A percentile compares a stretch with the other conserved stretches of the same genome.
Conservation (phyloP, 2,329 filamentous ascomycete species). For the Capronia coronata region DNA sequence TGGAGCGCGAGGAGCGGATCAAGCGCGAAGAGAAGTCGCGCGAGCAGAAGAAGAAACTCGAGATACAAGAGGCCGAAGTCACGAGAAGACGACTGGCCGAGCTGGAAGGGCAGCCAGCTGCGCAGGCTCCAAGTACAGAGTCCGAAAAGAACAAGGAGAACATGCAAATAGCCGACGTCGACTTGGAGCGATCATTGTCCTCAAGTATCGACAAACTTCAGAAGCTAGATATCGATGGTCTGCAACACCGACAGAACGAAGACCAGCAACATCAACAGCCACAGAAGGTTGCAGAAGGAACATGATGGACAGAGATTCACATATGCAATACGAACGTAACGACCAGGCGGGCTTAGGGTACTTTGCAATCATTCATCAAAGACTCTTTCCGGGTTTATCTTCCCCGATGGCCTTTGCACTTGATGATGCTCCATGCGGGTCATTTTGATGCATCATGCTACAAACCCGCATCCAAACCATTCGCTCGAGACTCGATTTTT, state of each 20-base stretch:
- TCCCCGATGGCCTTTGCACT: too few relatives aligned
- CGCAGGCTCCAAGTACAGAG: constrained; percentile 2
- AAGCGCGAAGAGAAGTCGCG: constrained; percentile 47
- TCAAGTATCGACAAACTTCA: constrained; percentile 24
- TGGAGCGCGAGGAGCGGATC: constrained; percentile 59
- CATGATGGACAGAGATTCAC: background rate
- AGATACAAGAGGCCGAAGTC: constrained; percentile 25
- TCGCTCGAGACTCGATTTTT: background rate
- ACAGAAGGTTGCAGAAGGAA: background rate
- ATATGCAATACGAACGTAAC: background rate
- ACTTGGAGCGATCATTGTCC: constrained; percentile 18
- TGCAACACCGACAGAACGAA: background rate
- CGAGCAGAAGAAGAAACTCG: constrained; percentile 36
- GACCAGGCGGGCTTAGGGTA: background rate
- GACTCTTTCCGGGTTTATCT: too few relatives aligned
- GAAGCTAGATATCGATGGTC: constrained; percentile 15
- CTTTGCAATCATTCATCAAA: too few relatives aligned
- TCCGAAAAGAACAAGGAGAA: background rate
- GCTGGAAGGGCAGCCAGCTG: constrained; percentile 22
- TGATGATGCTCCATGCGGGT: too few relatives aligned
- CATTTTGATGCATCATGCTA: background rate
- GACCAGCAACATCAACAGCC: background rate
- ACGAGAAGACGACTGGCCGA: constrained; percentile 31
- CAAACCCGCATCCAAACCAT: background rate
- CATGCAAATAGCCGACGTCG: background rate